These are phyloP conservation scores for Abortiporus biennis DNA, from an alignment of 1,284 basidiomycete species.

Conservation along the genomic window DNA sequence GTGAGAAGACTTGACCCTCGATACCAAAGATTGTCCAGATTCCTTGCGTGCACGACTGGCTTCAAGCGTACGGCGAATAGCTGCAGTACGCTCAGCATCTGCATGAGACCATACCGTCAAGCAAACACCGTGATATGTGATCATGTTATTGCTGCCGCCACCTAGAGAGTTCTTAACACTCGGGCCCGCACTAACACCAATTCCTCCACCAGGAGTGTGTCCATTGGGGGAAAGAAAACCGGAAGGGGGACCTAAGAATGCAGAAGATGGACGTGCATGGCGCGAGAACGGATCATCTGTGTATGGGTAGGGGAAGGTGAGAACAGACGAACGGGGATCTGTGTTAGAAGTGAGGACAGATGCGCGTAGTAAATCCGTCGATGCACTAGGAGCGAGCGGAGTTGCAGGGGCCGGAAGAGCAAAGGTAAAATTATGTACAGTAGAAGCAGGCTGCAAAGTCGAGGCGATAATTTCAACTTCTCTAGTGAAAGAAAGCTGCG, in stretches of 20 bases:
- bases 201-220: slow-evolving; percentile 20
- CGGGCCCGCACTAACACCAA: slow-evolving; percentile 32
- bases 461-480: slow-evolving; percentile 95
- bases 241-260: slow-evolving; percentile 68
- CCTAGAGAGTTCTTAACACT: slow-evolving; percentile 27
- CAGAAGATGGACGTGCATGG: slow-evolving; percentile 62
- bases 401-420: slow-evolving; percentile 68
- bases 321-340: slow-evolving; percentile 36
- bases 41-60: slow-evolving; percentile 72
- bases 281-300: slow-evolving; percentile 65
- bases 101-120: slow-evolving; percentile 93
- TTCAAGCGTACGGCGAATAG: slow-evolving; percentile 78
- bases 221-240: slow-evolving; percentile 42
- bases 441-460: slow-evolving; percentile 85
- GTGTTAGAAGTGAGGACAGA: slow-evolving; percentile 59
- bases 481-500: slow-evolving; percentile 80
- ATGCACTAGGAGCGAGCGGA: slow-evolving; percentile 60
- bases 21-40: slow-evolving; percentile 64
- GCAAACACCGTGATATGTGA: slow-evolving; percentile 86
- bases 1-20: slow-evolving; percentile 58
- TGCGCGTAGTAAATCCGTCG: slow-evolving; percentile 65
- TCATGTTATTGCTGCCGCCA: slow-evolving; percentile 32
- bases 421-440: slow-evolving; percentile 91
- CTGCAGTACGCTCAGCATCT: slow-evolving; percentile 76
- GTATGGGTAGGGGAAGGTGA: slow-evolving; percentile 63